Base-by-base conservation (phyloP, 116 monocot species). In the Iris pallida region DNA sequence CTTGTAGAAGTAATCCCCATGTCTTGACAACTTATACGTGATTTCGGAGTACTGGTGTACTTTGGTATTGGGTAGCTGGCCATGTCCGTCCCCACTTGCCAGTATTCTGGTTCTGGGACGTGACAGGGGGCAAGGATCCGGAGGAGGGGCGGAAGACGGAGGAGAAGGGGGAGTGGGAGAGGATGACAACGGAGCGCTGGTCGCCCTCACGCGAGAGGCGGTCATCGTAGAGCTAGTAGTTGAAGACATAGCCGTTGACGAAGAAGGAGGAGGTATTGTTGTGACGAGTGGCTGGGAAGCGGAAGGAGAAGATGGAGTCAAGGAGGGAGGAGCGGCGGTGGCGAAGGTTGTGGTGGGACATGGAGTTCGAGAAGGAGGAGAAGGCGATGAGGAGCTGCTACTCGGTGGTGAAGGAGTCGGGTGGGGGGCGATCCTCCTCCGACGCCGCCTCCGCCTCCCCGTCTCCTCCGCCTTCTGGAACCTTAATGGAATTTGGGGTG, bases 221-320 rank as follows among this genome's bases (percentile, higher is more conserved):
- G 48, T 76, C 83, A 76, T 92, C 96, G 76, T 92, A 89, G 9
- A 92, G 80, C 72, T 89, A 92, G 41, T 92, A 82, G 83, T 97
- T 92, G 81, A 97, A 97, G 78, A 97, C 96, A 76, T 75, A 97
- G 12, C 92, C 96, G 68, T 97, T 92, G 59, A 87, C 62, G 74
- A 81, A 97, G 53, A 42, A 11, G 20, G 51, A 8, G 58, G 43
- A 0, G n/a, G 62, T 4, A n/a, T n/a, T n/a, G n/a, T n/a, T n/a
- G n/a, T 30, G 30, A n/a, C 16, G 9, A 7, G 61, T 12, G 57
- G 46, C 9, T 48, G 82, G 86, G 63, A 86, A 62, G 42, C 87
- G 84, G 78, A 92, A 89, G 79, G 85, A 87, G 83, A 92, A 89
- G 85, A 89, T 72, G 62, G 87, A 92, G 72, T 89, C 89, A 72